Evolutionary conservation across 495 filamentous ascomycete species (phyloP), one percentile per base, ranked within the genome.

Genomic region (Penicillium daleae): DNA sequence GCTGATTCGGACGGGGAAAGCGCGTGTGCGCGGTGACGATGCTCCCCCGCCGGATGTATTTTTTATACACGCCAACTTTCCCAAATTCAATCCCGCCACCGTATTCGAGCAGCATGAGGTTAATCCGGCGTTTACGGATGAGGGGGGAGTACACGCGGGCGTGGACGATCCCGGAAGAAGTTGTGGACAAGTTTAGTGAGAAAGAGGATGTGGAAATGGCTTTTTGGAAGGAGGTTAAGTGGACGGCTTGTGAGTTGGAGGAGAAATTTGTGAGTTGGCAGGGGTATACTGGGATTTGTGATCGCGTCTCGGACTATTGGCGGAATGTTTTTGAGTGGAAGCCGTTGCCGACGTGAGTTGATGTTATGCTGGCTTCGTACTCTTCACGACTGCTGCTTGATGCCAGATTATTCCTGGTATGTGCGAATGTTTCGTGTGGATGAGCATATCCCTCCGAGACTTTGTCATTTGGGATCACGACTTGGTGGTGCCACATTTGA

Each of bases 171-270:
- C 73, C 74, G 0, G 70, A 79, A 12, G 70, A 80, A 13, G 64
- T 80, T 10, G 63, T 82, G 13, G 63, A 64, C 22, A 48, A 52
- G 12, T 77, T 78, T 21, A 80, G 77, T 19, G 31, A 42, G 7
- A 61, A 53, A 37, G 59, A 67, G 12, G 83, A 86, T 63, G 71
- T 84, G 2, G 84, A 87, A 68, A 80, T 66, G 60, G 60, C 63
- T 6, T 71, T 84, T 69, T 87, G 84, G 84, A 60, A 73, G 31
- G 80, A 80, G 55, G 77, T 83, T 32, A 68, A 74, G 19, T 76
- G 77, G 72, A 74, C 79, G 0, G 81, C 76, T 39, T 85, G 82
- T 64, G 74, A 78, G 50, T 73, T 82, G 13, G 79, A 82, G 57
- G 54, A 66, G 33, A 80, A 73, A 42, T 79, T 82, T 50, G 52